Conservation (phyloP, 805 yeast species). For the Candida lessepsii region DNA sequence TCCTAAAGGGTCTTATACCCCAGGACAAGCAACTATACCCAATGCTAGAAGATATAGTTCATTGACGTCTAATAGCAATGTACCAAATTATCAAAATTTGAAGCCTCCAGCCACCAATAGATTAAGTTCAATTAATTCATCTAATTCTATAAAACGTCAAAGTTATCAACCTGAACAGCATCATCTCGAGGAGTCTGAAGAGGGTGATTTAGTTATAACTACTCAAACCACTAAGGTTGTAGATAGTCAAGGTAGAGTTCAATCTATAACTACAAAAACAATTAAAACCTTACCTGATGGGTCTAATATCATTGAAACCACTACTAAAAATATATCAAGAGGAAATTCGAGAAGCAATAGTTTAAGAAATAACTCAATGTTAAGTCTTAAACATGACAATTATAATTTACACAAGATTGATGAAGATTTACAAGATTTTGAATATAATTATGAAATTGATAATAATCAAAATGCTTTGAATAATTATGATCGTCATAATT, state of each 20-base stretch:
- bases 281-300: constrained; percentile 41
- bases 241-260: constrained; percentile 40
- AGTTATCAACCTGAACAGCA: not conserved
- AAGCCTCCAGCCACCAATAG: constrained; percentile 8
- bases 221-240: constrained; percentile 43
- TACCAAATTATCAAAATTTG: not conserved
- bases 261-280: constrained; percentile 39
- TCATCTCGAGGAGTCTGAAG: constrained; percentile 8
- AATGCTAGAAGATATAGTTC: constrained; percentile 21
- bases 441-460: constrained; percentile 40
- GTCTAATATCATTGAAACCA: constrained; percentile 41
- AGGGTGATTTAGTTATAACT: constrained; percentile 30
- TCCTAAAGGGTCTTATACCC: constrained; percentile 38
- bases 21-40: constrained; percentile 26
- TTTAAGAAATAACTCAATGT: constrained; percentile 4
- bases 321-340: constrained; percentile 39
- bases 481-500: not conserved
- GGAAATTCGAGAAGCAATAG: constrained; percentile 21
- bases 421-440: constrained; percentile 43
- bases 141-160: constrained; percentile 4
- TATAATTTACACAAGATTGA: constrained; percentile 38
- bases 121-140: constrained; percentile 15
- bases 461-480: constrained; percentile 9
- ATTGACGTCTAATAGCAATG: constrained; percentile 11
- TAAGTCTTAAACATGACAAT: constrained; percentile 13